These are phyloP conservation scores for Colletotrichum lini DNA, from an alignment of 2,329 filamentous ascomycete species.

Conservation along the genomic window DNA sequence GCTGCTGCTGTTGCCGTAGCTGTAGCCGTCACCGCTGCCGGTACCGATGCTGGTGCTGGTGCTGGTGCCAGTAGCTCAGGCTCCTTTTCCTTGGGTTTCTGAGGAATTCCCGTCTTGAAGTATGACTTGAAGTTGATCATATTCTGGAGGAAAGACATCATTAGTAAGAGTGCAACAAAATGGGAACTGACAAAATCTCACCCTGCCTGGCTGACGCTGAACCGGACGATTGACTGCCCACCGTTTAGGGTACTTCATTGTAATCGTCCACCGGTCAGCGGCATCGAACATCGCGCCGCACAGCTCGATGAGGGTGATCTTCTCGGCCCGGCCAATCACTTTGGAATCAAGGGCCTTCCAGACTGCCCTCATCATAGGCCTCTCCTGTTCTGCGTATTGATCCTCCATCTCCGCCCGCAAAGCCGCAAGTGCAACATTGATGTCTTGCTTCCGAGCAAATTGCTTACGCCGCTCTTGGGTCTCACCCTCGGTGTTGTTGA, in stretches of 20 bases:
- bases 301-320: conserved; percentile 60
- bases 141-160: conserved; percentile 47
- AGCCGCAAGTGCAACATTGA: conserved; percentile 67
- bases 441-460: conserved; percentile 76
- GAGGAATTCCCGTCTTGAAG: conserved; percentile 49
- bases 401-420: conserved; percentile 61
- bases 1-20: too few species aligned
- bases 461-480: conserved; percentile 74
- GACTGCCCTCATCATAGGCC: conserved; percentile 58
- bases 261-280: conserved; percentile 58
- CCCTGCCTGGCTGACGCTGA: conserved; percentile 54
- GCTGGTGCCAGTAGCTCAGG: conserved; percentile 28
- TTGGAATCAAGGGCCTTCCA: conserved; percentile 59
- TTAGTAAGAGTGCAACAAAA: conserved; percentile 36
- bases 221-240: conserved; percentile 57
- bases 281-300: conserved; percentile 64
- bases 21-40: too few species aligned
- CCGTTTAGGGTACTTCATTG: conserved; percentile 57
- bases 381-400: conserved; percentile 55
- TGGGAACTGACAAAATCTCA: conserved; percentile 44
- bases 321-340: conserved; percentile 56
- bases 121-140: conserved; percentile 57
- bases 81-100: conserved; percentile 29
- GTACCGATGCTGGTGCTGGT: too few species aligned
- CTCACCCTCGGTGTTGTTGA: conserved; percentile 56